Conservation (phyloP, 78 protist species). For the Chrysochromulina parva region DNA sequence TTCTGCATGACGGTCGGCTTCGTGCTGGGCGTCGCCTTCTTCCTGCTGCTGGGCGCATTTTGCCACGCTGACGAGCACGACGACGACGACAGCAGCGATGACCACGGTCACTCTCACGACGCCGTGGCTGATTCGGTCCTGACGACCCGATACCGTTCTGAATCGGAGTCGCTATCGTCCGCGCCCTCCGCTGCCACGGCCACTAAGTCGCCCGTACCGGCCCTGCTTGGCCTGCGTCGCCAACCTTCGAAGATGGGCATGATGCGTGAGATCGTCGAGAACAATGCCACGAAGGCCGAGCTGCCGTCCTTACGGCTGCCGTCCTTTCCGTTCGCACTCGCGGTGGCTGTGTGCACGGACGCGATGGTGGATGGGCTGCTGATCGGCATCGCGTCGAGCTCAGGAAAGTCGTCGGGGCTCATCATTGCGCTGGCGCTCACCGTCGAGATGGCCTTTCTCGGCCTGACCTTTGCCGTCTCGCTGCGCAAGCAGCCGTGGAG, state of each 20-base stretch:
- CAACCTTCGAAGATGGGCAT: neutral
- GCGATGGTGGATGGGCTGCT: neutral
- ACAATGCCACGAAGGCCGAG: neutral
- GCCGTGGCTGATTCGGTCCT: neutral
- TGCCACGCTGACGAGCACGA: neutral
- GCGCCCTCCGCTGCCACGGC: too few species aligned
- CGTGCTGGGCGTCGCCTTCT: neutral
- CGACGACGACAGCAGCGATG: neutral
- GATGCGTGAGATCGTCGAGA: neutral
- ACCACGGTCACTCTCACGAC: neutral
- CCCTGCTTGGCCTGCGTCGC: too few species aligned
- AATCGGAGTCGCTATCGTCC: too few species aligned
- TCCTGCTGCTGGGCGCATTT: neutral
- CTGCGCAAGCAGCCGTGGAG: neutral
- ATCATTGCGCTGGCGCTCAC: neutral
- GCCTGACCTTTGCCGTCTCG: neutral
- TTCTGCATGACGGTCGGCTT: neutral
- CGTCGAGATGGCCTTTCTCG: constrained; percentile 1
- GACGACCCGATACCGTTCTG: neutral
- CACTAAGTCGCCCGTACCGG: too few species aligned
- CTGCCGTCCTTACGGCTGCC: neutral
- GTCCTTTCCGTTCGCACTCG: neutral
- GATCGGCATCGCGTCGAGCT: neutral
- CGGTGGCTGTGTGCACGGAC: neutral
- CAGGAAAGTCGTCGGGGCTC: neutral